A percentile compares a stretch with the other conserved stretches of the same genome.
These are phyloP conservation scores for Colletotrichum gloeosporioides DNA, from an alignment of 2,329 filamentous ascomycete species.

Conservation along the genomic window DNA sequence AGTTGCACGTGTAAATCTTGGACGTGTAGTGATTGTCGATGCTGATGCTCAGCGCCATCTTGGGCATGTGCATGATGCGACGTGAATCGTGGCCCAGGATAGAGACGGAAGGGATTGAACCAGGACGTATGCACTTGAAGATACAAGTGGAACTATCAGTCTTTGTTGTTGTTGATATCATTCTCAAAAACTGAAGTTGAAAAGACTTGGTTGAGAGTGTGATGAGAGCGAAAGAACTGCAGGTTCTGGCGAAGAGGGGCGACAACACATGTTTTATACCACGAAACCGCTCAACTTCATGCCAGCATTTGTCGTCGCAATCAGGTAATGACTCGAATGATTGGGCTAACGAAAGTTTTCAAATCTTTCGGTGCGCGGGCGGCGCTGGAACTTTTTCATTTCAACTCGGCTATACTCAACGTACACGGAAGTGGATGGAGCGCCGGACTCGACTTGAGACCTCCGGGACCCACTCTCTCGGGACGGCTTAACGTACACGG, in stretches of 20 bases:
- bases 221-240: not conserved
- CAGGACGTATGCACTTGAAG: not conserved
- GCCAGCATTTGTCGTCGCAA: not conserved
- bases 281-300: not conserved
- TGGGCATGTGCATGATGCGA: conserved; percentile 25
- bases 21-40: conserved; percentile 59
- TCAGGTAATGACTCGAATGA: not conserved
- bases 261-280: not conserved
- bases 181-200: not conserved
- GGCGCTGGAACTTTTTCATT: not conserved
- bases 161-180: not conserved
- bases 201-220: not conserved
- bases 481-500: conserved; percentile 10
- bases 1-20: conserved; percentile 61
- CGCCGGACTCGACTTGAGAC: not conserved
- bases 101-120: not conserved
- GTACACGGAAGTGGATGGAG: conserved; percentile 2
- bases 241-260: not conserved
- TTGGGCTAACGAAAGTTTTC: not conserved
- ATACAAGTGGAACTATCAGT: not conserved
- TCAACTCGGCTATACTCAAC: conserved; percentile 8
- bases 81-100: not conserved
- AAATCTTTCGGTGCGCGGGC: not conserved
- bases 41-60: conserved; percentile 46
- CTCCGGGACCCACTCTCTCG: conserved; percentile 5